These are phyloP conservation scores for Lentinula lateritia DNA, from an alignment of 768 basidiomycete genomes.

Conservation along the genomic window DNA sequence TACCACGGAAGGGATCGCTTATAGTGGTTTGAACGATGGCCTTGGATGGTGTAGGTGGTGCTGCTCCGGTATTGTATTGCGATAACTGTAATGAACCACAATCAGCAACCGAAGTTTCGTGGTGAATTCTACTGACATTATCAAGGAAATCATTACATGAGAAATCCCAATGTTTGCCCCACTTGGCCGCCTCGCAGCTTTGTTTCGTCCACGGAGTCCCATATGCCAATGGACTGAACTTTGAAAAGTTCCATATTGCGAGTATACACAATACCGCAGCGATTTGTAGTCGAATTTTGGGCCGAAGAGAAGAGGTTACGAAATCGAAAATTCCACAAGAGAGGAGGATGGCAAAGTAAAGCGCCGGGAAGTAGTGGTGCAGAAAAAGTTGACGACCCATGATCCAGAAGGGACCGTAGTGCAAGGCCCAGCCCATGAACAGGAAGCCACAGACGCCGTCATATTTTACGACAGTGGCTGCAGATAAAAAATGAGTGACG, in stretches of 20 bases:
- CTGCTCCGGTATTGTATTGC: constrained; percentile 36
- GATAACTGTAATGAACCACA: constrained; percentile 40
- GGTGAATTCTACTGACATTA: constrained; percentile 39
- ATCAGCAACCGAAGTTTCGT: not conserved
- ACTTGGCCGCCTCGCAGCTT: constrained; percentile 71
- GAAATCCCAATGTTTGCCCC: constrained; percentile 97
- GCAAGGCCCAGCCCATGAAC: constrained; percentile 85
- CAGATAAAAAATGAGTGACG: not conserved
- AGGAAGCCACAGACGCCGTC: constrained; percentile 88
- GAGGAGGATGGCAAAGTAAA: constrained; percentile 89
- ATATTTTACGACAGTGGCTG: constrained; percentile 89
- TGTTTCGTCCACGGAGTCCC: constrained; percentile 82
- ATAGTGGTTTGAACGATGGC: constrained; percentile 36
- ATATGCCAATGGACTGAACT: constrained; percentile 80
- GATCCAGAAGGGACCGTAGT: constrained; percentile 96
- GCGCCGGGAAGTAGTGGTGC: constrained; percentile 95
- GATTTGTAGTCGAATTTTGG: constrained; percentile 74
- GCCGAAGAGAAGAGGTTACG: constrained; percentile 70
- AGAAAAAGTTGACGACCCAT: constrained; percentile 97
- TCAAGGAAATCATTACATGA: constrained; percentile 74
- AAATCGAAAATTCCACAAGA: constrained; percentile 79
- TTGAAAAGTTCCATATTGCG: constrained; percentile 71
- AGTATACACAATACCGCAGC: constrained; percentile 69
- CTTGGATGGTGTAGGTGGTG: constrained; percentile 32
- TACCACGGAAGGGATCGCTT: constrained; percentile 47